Evolutionary conservation across 2,329 filamentous ascomycete genomes (phyloP).

Genomic region (Aspergillus intermedius): DNA sequence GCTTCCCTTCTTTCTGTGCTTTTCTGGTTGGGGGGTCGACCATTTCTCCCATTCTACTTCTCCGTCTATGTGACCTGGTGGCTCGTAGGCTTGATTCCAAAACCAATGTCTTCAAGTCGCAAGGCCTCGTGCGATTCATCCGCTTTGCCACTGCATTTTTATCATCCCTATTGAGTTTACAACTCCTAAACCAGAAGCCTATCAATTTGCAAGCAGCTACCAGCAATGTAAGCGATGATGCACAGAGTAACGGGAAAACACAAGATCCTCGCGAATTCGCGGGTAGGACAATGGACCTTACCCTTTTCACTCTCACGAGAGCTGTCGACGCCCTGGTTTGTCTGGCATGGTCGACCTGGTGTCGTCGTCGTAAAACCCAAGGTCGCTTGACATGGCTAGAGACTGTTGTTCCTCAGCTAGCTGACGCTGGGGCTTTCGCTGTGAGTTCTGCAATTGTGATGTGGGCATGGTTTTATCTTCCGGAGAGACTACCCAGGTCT

Average conservation of each 20-base stretch:
- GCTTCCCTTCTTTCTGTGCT: constrained; percentile 50
- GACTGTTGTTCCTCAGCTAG: constrained; percentile 34
- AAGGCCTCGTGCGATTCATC: constrained; percentile 17
- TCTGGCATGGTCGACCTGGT: constrained; percentile 55
- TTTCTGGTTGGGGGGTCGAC: constrained; percentile 48
- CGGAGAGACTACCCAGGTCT: constrained; percentile 60
- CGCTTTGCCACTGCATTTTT: constrained; percentile 42
- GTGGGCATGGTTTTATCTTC: constrained; percentile 82
- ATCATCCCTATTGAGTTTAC: constrained; percentile 46
- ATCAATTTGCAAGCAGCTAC: constrained; percentile 11
- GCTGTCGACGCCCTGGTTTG: constrained; percentile 66
- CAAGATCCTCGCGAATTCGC: constrained; percentile 41
- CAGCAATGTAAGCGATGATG: constrained; percentile 4
- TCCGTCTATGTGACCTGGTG: constrained; percentile 20
- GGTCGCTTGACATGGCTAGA: constrained; percentile 34
- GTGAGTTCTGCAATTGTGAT: constrained; percentile 69
- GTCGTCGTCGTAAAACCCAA: constrained; percentile 22
- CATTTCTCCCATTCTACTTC: constrained; percentile 32
- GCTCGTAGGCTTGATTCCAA: constrained; percentile 13
- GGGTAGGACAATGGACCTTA: constrained; percentile 73
- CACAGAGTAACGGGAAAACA: constrained; percentile 4
- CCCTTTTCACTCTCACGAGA: constrained; percentile 67
- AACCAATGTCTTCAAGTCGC: constrained; percentile 11
- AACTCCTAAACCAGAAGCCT: constrained; percentile 40
- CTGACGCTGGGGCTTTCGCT: constrained; percentile 67